Conservation (phyloP, 176 grass and related monocot genomes). For the Tillandsia fasciculata region DNA sequence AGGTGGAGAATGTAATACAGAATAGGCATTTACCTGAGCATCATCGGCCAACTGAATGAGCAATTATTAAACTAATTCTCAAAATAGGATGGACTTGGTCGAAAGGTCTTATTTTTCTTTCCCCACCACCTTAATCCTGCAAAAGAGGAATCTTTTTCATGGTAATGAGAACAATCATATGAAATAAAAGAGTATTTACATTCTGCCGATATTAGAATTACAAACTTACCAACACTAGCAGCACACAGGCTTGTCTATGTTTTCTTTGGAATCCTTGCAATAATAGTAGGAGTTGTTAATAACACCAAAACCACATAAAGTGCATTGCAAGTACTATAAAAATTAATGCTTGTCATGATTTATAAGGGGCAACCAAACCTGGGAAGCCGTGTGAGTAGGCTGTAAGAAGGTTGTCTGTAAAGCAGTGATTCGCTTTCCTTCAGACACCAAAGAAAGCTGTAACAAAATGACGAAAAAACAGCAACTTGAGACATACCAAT, state of each 20-base stretch:
- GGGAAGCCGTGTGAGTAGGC: slow-evolving; percentile 31
- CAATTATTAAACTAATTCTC: too few species aligned
- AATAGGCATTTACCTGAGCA: too few species aligned
- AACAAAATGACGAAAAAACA: background rate
- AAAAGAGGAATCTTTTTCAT: too few species aligned
- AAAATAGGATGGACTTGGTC: too few species aligned
- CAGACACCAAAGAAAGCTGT: slow-evolving; percentile 49
- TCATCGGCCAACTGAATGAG: too few species aligned
- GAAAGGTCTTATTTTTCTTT: too few species aligned
- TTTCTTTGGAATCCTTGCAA: slow-evolving; percentile 91
- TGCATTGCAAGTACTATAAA: background rate
- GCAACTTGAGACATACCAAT: background rate
- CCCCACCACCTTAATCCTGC: too few species aligned
- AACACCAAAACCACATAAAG: background rate
- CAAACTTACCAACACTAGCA: slow-evolving; percentile 33
- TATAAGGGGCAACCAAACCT: slow-evolving; percentile 35
- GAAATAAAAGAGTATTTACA: too few species aligned
- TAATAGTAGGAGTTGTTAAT: slow-evolving; percentile 18
- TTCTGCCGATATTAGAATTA: too few species aligned
- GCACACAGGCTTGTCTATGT: slow-evolving; percentile 26
- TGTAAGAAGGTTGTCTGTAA: slow-evolving; percentile 16
- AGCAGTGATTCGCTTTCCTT: slow-evolving; percentile 12
- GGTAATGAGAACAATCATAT: too few species aligned
- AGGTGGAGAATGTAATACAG: too few species aligned
- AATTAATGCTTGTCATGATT: slow-evolving; percentile 1